Evolutionary conservation across 768 basidiomycete genomes (phyloP), one percentile per base, ranked within the genome.

Genomic region (Mycena pura): DNA sequence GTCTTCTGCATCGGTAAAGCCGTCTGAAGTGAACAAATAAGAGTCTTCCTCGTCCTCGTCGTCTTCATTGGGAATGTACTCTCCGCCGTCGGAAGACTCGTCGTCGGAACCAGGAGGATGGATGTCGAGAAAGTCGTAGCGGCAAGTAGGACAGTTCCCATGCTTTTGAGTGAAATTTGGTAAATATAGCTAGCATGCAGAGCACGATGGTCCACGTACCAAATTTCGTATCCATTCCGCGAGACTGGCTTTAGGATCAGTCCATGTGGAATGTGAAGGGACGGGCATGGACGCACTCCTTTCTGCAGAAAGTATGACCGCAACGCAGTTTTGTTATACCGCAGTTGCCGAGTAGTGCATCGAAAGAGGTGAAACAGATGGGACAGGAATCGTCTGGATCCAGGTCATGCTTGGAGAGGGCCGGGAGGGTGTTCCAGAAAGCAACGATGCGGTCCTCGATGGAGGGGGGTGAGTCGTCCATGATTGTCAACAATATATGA

Each of bases 91-190:
- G 14, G 84, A 86, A 4, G 85, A 88, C 68, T 88, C 89, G 69
- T 83, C 80, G 65, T 88, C 88, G 11, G 82, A 82, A 31, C 86
- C 83, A 2, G 76, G 76, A 1, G 82, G 80, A 5, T 71, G 74
- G 36, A 88, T 79, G 50, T 86, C 82, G 36, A 87, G 73, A 72
- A 90, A 90, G 6, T 75, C 71, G 58, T 84, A 75, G 28, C 89
- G 77, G 70, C 89, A 91, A 5, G 87, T 83, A 15, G 89, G 89
- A 64, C 90, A 91, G 65, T 78, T 89, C 14, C 89, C 89, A 65
- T 90, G 89, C 87, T 89, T n/a, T n/a, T n/a, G n/a, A n/a, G n/a
- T n/a, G n/a, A 60, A 5, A 69, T 19, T 38, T 24, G 24, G 25
- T 28, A n/a, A 27, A 44, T 36, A 50, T 22, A 22, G 5, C 32